A percentile compares a stretch with the other conserved stretches of the same genome.
phyloP scores from a whole-genome alignment of 169 alveolate genomes.

The Amoebophrya sp. region DNA sequence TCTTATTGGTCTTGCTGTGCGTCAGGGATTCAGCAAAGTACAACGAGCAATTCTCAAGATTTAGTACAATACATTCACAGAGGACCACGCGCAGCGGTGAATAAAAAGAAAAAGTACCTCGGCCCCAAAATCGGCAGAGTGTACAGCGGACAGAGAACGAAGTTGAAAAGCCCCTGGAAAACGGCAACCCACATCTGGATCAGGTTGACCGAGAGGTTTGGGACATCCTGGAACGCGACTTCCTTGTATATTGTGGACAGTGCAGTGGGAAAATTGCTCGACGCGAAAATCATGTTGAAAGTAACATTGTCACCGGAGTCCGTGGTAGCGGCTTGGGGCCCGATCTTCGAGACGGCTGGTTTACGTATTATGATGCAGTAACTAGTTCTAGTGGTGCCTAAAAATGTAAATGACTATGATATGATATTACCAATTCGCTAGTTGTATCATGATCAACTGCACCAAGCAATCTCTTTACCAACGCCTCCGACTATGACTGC shows the following conservation, averaged over 20 bases:
- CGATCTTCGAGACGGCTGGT: too few species aligned
- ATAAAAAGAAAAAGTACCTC: neutral
- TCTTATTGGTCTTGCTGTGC: too few species aligned
- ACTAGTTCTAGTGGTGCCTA: too few species aligned
- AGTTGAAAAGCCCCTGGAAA: neutral
- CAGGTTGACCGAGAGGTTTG: neutral
- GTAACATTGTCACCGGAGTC: neutral
- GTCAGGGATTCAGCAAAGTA: too few species aligned
- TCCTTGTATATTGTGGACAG: slow-evolving; percentile 12
- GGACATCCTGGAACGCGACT: neutral
- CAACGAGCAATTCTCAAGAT: too few species aligned
- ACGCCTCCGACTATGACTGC: neutral
- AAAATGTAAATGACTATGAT: too few species aligned
- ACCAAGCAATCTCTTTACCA: too few species aligned
- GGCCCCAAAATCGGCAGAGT: neutral
- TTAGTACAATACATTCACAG: too few species aligned
- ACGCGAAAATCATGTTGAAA: neutral
- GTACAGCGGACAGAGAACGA: neutral
- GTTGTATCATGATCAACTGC: too few species aligned
- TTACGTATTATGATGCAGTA: too few species aligned
- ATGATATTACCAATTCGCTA: too few species aligned
- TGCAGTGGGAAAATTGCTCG: neutral
- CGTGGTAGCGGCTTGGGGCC: too few species aligned
- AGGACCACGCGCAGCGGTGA: neutral
- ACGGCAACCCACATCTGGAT: neutral